Evolutionary conservation across 768 basidiomycete species (phyloP).

Genomic region (Mycena haematopus): DNA sequence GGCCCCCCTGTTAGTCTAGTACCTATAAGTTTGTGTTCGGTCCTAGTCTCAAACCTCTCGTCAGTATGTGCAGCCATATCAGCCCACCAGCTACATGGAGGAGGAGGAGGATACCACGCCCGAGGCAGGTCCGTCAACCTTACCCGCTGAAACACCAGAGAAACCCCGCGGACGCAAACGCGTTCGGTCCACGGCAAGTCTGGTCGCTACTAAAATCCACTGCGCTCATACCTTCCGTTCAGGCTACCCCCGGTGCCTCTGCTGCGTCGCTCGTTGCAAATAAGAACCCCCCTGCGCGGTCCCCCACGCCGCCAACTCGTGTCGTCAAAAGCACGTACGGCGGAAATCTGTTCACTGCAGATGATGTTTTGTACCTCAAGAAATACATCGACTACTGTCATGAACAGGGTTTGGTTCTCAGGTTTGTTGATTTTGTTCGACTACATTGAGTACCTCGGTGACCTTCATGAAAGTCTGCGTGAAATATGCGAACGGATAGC

Average conservation of each 20-base stretch:
- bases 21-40: neutral
- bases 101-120: conserved; percentile 45
- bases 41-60: neutral
- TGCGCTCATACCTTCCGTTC: conserved; percentile 9
- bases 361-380: conserved; percentile 83
- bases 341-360: conserved; percentile 85
- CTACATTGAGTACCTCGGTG: neutral
- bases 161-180: conserved; percentile 74
- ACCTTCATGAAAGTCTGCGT: conserved; percentile 52
- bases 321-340: conserved; percentile 91
- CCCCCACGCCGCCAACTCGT: conserved; percentile 82
- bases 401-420: conserved; percentile 83
- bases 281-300: conserved; percentile 73
- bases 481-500: conserved; percentile 91
- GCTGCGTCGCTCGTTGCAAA: conserved; percentile 72
- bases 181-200: conserved; percentile 59
- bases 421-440: conserved; percentile 46
- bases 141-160: conserved; percentile 42
- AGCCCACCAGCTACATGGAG: conserved; percentile 54
- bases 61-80: conserved; percentile 64
- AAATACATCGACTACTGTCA: conserved; percentile 92
- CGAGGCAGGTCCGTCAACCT: conserved; percentile 46
- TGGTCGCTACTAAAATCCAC: conserved; percentile 13
- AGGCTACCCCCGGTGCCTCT: conserved; percentile 70
- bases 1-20: conserved; percentile 47